Evolutionary conservation across 805 yeast genomes (phyloP).

Genomic region (Zygoascus flipseniorum): DNA sequence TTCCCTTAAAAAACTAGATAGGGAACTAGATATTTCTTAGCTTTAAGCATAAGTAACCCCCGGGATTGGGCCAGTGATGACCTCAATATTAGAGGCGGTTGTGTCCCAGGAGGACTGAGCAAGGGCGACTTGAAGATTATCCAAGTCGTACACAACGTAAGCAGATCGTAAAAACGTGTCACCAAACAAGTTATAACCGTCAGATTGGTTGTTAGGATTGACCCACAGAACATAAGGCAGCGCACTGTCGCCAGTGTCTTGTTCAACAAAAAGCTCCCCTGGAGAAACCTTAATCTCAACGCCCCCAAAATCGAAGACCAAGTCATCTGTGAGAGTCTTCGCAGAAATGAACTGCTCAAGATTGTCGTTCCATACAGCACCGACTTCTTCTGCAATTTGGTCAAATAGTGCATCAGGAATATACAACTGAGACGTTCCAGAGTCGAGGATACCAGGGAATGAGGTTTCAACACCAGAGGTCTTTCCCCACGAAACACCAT

Average conservation of each 20-base stretch:
- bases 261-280: neutral
- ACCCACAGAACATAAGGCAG: constrained; percentile 1
- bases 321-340: neutral
- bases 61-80: constrained; percentile 19
- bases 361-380: neutral
- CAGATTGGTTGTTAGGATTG: constrained; percentile 1
- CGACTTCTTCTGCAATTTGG: neutral
- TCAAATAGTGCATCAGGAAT: constrained; percentile 31
- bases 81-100: constrained; percentile 19
- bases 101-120: constrained; percentile 36
- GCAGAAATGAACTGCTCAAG: neutral
- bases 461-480: neutral
- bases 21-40: no score
- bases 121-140: constrained; percentile 44
- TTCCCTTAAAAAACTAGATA: no score
- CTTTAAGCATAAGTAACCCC: constrained; percentile 16
- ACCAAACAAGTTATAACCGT: constrained; percentile 39
- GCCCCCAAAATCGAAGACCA: neutral
- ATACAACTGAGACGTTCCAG: constrained; percentile 47
- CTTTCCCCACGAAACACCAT: neutral
- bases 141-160: constrained; percentile 62
- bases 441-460: constrained; percentile 30
- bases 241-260: neutral
- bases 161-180: constrained; percentile 56
- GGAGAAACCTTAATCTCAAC: neutral